Percentiles rank a stretch among this genome's conserved stretches.
phyloP scores from a whole-genome alignment of 1,284 basidiomycete genomes.

The Chondrostereum purpureum region DNA sequence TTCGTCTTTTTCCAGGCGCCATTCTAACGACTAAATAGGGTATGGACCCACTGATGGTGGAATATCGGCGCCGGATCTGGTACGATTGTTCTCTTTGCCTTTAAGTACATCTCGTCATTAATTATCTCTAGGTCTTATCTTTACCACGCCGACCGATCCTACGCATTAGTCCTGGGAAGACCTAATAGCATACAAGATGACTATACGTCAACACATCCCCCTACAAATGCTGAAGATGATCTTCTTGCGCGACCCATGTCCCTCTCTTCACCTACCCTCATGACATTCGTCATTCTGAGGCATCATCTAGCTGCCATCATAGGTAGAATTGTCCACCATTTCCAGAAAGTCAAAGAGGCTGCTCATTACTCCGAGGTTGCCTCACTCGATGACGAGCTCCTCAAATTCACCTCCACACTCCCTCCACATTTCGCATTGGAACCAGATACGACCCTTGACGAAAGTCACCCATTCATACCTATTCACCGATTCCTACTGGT shows the following conservation, averaged over 20 bases:
- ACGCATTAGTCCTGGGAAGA: slow-evolving; percentile 85
- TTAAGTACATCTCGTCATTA: too few relatives aligned
- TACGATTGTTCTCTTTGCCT: too few relatives aligned
- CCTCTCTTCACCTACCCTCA: slow-evolving; percentile 71
- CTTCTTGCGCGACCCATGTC: slow-evolving; percentile 41
- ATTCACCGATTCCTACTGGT: slow-evolving; percentile 75
- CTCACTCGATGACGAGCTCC: slow-evolving; percentile 78
- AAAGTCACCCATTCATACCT: slow-evolving; percentile 54
- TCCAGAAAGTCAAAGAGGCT: slow-evolving; percentile 80
- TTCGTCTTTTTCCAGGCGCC: slow-evolving; percentile 4
- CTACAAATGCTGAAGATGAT: slow-evolving; percentile 80
- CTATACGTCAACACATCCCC: slow-evolving; percentile 78
- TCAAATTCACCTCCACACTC: slow-evolving; percentile 69
- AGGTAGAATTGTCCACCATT: slow-evolving; percentile 90
- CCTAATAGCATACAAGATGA: slow-evolving; percentile 86
- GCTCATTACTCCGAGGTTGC: slow-evolving; percentile 85
- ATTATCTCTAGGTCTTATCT: slow-evolving; percentile 88
- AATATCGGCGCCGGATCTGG: slow-evolving; percentile 90
- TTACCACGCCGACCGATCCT: slow-evolving; percentile 89
- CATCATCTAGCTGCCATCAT: slow-evolving; percentile 82
- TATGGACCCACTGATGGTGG: slow-evolving; percentile 73
- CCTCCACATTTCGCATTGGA: slow-evolving; percentile 75
- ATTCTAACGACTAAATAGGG: slow-evolving; percentile 33
- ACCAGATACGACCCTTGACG: slow-evolving; percentile 77
- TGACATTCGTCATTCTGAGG: slow-evolving; percentile 85